Evolutionary conservation across 345 rosid genomes (phyloP).

Genomic region (Pugionium cornutum): DNA sequence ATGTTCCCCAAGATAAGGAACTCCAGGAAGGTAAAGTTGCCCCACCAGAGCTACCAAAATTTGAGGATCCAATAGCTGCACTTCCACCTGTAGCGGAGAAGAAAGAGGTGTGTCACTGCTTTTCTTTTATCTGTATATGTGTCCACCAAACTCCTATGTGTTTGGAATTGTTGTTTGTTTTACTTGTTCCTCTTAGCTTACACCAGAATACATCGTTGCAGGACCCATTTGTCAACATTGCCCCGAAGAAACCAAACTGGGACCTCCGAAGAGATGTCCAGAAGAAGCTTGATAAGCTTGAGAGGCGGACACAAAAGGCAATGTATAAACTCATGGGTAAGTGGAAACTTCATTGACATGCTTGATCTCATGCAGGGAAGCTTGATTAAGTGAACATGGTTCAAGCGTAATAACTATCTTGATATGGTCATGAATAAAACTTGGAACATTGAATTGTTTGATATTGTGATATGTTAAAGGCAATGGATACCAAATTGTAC

Average conservation of each 20-base stretch:
- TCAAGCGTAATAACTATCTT: background rate
- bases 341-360: constrained; percentile 29
- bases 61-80: constrained; percentile 74
- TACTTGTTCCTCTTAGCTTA: constrained; percentile 8
- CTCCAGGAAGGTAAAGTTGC: constrained; percentile 88
- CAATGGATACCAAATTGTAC: background rate
- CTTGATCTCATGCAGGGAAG: constrained; percentile 3
- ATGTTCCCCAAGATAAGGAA: constrained; percentile 89
- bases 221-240: constrained; percentile 96
- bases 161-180: constrained; percentile 2
- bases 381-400: background rate
- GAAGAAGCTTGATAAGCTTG: constrained; percentile 96
- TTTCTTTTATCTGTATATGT: background rate
- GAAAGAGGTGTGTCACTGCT: constrained; percentile 53
- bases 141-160: constrained; percentile 4
- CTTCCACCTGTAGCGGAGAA: constrained; percentile 62
- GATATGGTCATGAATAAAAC: constrained; percentile 1
- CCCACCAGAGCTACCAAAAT: constrained; percentile 85
- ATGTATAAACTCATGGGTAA: constrained; percentile 76
- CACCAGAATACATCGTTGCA: constrained; percentile 20
- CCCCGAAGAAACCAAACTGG: constrained; percentile 99
- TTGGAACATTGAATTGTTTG: background rate
- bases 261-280: constrained; percentile 90
- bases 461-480: constrained; percentile 1
- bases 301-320: constrained; percentile 84